Evolutionary conservation across 116 monocot genomes (phyloP).

Genomic region (Papilionanthe hybrid): DNA sequence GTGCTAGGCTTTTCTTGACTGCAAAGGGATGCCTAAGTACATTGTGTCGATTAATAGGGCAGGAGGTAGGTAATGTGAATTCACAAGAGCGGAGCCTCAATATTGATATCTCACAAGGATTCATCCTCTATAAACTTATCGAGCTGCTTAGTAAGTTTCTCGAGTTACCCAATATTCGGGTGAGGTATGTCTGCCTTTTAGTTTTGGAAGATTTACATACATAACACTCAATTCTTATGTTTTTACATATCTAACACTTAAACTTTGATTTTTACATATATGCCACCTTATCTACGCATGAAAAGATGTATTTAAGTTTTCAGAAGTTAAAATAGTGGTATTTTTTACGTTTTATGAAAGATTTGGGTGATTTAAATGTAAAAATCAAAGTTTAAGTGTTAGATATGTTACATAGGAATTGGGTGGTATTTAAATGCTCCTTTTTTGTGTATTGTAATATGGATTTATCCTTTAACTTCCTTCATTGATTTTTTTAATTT

Average conservation of each 20-base stretch:
- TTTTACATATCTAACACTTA: no score
- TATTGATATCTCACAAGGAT: conserved; percentile 97
- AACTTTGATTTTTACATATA: no score
- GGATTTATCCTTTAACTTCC: not conserved
- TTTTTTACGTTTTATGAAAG: no score
- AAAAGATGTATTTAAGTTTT: no score
- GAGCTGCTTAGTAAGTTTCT: conserved; percentile 94
- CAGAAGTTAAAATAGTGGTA: no score
- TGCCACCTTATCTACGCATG: no score
- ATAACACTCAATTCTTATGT: no score
- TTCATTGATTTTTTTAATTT: conserved; percentile 6
- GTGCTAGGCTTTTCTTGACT: conserved; percentile 78
- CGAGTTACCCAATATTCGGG: conserved; percentile 82
- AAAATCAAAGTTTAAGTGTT: no score
- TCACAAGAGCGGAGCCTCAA: conserved; percentile 85
- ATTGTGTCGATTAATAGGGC: conserved; percentile 66
- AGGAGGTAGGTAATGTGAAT: conserved; percentile 72
- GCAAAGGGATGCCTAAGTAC: conserved; percentile 69
- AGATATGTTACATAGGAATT: no score
- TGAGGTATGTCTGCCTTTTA: conserved; percentile 43
- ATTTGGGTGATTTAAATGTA: no score
- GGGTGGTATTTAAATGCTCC: no score
- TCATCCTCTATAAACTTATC: conserved; percentile 92
- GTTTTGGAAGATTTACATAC: not conserved
- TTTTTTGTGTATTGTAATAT: conserved; percentile 5